These are phyloP conservation scores for Isoetes taiwanensis DNA, from an alignment of 75 land plant genomes.

Conservation along the genomic window DNA sequence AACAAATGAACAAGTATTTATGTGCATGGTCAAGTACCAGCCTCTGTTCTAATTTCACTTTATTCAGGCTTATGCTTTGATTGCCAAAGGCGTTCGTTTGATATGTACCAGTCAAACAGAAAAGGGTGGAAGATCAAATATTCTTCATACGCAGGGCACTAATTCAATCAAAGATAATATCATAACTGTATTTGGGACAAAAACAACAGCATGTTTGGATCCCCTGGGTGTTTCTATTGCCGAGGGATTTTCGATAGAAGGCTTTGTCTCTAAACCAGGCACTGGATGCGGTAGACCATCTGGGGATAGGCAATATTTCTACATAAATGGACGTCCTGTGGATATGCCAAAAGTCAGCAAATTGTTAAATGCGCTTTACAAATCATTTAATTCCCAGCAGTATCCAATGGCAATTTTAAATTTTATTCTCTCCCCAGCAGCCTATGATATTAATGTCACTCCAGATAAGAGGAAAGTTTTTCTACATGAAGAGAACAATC, in stretches of 20 bases:
- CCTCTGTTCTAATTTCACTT: slow-evolving; percentile 3
- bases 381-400: slow-evolving; percentile 61
- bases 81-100: slow-evolving; percentile 68
- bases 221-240: slow-evolving; percentile 36
- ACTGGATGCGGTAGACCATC: slow-evolving; percentile 61
- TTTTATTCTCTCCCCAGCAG: slow-evolving; percentile 46
- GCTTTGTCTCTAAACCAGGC: slow-evolving; percentile 79
- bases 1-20: no score
- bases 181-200: slow-evolving; percentile 73
- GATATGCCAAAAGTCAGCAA: slow-evolving; percentile 83
- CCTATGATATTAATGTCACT: slow-evolving; percentile 88
- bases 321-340: slow-evolving; percentile 80
- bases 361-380: slow-evolving; percentile 74
- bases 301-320: slow-evolving; percentile 76
- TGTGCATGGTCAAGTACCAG: no score
- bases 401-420: slow-evolving; percentile 80
- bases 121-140: slow-evolving; percentile 40
- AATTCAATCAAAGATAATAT: slow-evolving; percentile 79
- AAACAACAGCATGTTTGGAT: slow-evolving; percentile 51
- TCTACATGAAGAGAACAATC: slow-evolving; percentile 51
- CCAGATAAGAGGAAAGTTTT: slow-evolving; percentile 93
- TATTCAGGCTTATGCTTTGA: slow-evolving; percentile 84
- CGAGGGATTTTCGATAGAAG: slow-evolving; percentile 46
- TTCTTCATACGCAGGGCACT: slow-evolving; percentile 76
- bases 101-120: slow-evolving; percentile 68